Conservation (phyloP, 2,329 filamentous ascomycete species). For the Bipolaris gigantea region DNA sequence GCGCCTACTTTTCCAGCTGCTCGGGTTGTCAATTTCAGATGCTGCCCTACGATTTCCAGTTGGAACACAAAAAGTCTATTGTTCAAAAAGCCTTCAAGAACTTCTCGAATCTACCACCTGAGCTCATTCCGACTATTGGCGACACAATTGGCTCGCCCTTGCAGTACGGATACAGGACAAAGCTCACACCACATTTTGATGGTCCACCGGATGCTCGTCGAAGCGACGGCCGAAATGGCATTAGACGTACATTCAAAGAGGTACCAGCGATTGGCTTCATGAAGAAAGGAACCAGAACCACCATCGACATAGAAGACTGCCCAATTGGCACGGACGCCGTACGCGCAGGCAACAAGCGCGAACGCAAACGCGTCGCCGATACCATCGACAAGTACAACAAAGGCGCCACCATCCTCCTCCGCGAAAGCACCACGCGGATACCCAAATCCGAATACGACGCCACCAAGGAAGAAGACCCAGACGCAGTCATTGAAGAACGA, state of each 20-base stretch:
- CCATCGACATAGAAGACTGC: slow-evolving; percentile 95
- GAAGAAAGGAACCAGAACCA: slow-evolving; percentile 75
- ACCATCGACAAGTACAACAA: slow-evolving; percentile 73
- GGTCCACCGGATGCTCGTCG: slow-evolving; percentile 62
- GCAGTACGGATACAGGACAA: slow-evolving; percentile 93
- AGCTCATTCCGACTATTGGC: slow-evolving; percentile 72
- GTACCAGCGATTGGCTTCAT: slow-evolving; percentile 88
- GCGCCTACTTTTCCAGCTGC: slow-evolving; percentile 84
- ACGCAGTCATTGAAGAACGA: slow-evolving; percentile 57
- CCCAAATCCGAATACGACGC: slow-evolving; percentile 48
- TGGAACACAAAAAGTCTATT: slow-evolving; percentile 79
- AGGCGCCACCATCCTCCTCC: slow-evolving; percentile 85
- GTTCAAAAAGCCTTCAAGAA: slow-evolving; percentile 90
- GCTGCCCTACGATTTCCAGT: slow-evolving; percentile 84
- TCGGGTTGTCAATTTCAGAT: slow-evolving; percentile 96
- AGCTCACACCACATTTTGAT: slow-evolving; percentile 95
- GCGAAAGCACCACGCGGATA: slow-evolving; percentile 77
- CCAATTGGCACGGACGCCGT: slow-evolving; percentile 91
- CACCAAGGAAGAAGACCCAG: slow-evolving; percentile 35
- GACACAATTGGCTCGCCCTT: slow-evolving; percentile 90
- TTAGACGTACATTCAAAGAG: slow-evolving; percentile 60
- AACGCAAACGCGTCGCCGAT: slow-evolving; percentile 72
- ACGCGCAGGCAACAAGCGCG: slow-evolving; percentile 73
- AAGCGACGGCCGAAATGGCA: slow-evolving; percentile 54
- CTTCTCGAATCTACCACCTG: slow-evolving; percentile 80